A percentile compares a stretch with the other conserved stretches of the same genome.
phyloP scores from a whole-genome alignment of 345 rosid genomes.

The Excoecaria agallocha region DNA sequence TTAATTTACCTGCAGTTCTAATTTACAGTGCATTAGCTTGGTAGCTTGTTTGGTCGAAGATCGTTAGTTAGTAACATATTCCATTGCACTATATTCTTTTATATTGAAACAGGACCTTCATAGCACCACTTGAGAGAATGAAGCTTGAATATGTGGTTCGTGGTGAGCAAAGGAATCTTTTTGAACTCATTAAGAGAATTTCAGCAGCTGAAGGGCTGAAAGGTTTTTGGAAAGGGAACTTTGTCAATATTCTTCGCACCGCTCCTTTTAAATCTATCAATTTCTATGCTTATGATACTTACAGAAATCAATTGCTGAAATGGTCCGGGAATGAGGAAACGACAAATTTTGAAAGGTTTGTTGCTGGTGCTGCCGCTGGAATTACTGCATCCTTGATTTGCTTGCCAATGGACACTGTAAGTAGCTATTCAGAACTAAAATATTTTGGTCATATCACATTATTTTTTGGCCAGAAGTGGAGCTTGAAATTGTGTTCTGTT shows the following conservation, averaged over 20 bases:
- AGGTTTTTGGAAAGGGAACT: slow-evolving; percentile 97
- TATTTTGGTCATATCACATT: neutral
- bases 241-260: slow-evolving; percentile 83
- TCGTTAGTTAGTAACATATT: neutral
- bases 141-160: slow-evolving; percentile 84
- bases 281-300: slow-evolving; percentile 86
- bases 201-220: slow-evolving; percentile 60
- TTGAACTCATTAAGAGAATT: slow-evolving; percentile 59
- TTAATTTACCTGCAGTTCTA: neutral
- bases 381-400: slow-evolving; percentile 85
- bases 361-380: slow-evolving; percentile 96
- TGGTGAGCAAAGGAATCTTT: slow-evolving; percentile 64
- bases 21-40: too few relatives aligned
- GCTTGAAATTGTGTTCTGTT: slow-evolving; percentile 1
- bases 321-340: slow-evolving; percentile 65
- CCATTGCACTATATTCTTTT: neutral
- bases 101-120: slow-evolving; percentile 52
- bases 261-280: slow-evolving; percentile 96
- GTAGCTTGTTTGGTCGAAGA: slow-evolving; percentile 4
- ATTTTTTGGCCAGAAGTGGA: neutral
- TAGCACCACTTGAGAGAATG: slow-evolving; percentile 91
- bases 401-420: slow-evolving; percentile 92
- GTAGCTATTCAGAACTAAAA: slow-evolving; percentile 21
- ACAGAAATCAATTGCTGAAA: slow-evolving; percentile 62
- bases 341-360: slow-evolving; percentile 78